These are phyloP conservation scores for Lasiodiplodia theobromae DNA, from an alignment of 2,329 filamentous ascomycete genomes.

Conservation along the genomic window DNA sequence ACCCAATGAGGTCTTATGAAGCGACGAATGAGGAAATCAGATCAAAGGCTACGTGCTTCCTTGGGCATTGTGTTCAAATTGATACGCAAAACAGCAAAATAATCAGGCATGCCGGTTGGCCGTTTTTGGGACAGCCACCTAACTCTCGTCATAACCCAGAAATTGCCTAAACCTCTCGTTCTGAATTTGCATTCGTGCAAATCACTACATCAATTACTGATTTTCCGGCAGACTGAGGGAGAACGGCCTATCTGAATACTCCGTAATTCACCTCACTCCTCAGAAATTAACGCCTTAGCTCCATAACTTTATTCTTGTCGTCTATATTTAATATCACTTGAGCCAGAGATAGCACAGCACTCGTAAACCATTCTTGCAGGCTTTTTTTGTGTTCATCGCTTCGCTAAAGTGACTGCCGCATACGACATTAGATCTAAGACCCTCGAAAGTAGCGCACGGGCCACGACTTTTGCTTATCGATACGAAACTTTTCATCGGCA, in stretches of 20 bases:
- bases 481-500: conserved; percentile 17
- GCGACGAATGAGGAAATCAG: conserved; percentile 4
- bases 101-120: background rate
- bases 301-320: background rate
- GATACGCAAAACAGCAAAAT: background rate
- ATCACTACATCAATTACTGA: too few species aligned
- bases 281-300: too few species aligned
- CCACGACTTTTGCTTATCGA: conserved; percentile 13
- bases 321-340: background rate
- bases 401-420: background rate
- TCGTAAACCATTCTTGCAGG: background rate
- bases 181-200: too few species aligned
- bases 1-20: conserved; percentile 20
- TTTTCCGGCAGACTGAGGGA: too few species aligned
- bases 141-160: too few species aligned
- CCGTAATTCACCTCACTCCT: too few species aligned
- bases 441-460: background rate
- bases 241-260: too few species aligned
- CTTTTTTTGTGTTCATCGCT: background rate
- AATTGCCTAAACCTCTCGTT: too few species aligned
- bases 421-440: background rate
- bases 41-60: background rate
- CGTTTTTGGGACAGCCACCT: too few species aligned
- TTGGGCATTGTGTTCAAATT: too few species aligned
- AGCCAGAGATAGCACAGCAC: too few species aligned